These are phyloP conservation scores for Fraxinus nigra DNA, from an alignment of 305 asterid genomes.

Conservation along the genomic window DNA sequence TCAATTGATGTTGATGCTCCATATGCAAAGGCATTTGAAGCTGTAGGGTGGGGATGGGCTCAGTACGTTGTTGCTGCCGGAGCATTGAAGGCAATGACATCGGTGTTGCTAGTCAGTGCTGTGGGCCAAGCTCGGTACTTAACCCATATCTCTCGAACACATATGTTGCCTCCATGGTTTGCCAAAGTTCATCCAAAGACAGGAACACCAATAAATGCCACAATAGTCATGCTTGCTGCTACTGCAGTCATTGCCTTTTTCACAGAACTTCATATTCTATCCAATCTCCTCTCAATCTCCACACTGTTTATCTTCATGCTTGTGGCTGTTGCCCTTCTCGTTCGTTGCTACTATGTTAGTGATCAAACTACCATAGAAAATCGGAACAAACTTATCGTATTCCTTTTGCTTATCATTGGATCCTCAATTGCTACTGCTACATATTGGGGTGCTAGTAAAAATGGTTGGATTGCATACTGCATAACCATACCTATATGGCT, in stretches of 20 bases:
- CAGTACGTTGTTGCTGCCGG: constrained; percentile 76
- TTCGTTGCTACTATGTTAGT: constrained; percentile 53
- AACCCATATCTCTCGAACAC: constrained; percentile 78
- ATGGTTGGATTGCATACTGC: constrained; percentile 56
- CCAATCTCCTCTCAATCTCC: constrained; percentile 59
- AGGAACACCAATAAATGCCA: constrained; percentile 68
- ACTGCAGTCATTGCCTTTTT: constrained; percentile 64
- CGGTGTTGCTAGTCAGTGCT: constrained; percentile 64
- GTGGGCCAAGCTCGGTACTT: constrained; percentile 82
- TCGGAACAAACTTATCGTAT: constrained; percentile 40
- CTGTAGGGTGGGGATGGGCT: constrained; percentile 76
- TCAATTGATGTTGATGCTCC: constrained; percentile 61
- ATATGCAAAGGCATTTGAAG: constrained; percentile 58
- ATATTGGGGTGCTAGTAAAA: constrained; percentile 49
- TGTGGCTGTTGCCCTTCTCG: constrained; percentile 63
- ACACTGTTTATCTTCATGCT: constrained; percentile 70
- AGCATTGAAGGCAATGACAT: constrained; percentile 77
- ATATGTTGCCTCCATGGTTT: constrained; percentile 86
- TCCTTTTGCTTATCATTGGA: constrained; percentile 35
- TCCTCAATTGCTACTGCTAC: constrained; percentile 55
- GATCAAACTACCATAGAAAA: constrained; percentile 46
- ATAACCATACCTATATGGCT: constrained; percentile 52
- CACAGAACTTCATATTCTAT: constrained; percentile 47
- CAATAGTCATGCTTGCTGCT: constrained; percentile 47
- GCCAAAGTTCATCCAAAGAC: constrained; percentile 57